phyloP scores from a whole-genome alignment of 139 green algal species.

The Coelastrella sp. region DNA sequence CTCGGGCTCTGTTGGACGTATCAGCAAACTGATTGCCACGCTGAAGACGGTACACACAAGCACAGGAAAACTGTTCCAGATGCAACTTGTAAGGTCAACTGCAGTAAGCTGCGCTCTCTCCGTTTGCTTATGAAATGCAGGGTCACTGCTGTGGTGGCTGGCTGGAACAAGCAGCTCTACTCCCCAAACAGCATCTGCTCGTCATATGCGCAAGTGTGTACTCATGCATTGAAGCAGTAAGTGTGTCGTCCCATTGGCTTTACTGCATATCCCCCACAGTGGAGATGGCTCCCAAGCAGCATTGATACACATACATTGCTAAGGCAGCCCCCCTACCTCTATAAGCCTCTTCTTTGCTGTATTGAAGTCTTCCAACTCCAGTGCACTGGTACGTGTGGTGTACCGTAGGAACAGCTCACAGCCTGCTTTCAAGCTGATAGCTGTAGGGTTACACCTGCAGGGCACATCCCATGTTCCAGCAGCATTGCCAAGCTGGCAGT shows the following conservation, averaged over 20 bases:
- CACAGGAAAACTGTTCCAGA: not conserved
- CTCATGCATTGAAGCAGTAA: too few relatives aligned
- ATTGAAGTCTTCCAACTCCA: conserved; percentile 85
- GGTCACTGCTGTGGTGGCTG: too few relatives aligned
- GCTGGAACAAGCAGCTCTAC: too few relatives aligned
- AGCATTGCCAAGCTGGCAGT: not conserved
- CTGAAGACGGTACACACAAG: conserved; percentile 59
- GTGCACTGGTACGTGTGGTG: conserved; percentile 85
- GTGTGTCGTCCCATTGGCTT: too few relatives aligned
- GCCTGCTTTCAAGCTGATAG: conserved; percentile 89
- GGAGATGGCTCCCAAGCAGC: too few relatives aligned
- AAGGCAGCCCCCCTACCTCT: conserved; percentile 55
- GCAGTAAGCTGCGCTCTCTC: too few relatives aligned
- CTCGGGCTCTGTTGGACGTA: conserved; percentile 82
- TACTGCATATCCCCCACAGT: too few relatives aligned
- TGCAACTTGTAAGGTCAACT: not conserved
- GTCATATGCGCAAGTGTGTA: too few relatives aligned
- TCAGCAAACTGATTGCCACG: conserved; percentile 85
- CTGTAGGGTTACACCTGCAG: conserved; percentile 85
- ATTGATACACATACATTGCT: not conserved
- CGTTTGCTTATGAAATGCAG: too few relatives aligned
- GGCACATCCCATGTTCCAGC: too few relatives aligned
- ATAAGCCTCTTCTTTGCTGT: conserved; percentile 84
- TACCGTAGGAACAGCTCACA: conserved; percentile 97
- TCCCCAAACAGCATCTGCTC: too few relatives aligned